Conservation (phyloP, 441 rosid species). For the Isatis lusitanica region DNA sequence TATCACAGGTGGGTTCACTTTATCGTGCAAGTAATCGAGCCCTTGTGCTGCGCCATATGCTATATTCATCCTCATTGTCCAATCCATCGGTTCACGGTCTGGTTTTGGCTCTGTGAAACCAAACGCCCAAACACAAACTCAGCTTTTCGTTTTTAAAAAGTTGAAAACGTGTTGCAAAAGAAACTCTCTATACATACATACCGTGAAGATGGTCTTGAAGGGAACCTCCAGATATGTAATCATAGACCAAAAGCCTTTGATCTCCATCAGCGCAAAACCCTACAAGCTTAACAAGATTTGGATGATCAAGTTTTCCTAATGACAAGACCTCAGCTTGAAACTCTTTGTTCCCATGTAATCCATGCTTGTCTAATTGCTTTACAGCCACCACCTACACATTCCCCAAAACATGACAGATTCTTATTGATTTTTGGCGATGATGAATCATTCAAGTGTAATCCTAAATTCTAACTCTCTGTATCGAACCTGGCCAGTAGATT, state of each 20-base stretch:
- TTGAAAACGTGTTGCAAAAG: background rate
- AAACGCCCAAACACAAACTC: background rate
- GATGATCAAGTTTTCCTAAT: constrained; percentile 62
- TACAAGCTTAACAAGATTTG: constrained; percentile 63
- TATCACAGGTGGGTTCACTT: constrained; percentile 64
- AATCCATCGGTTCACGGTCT: constrained; percentile 49
- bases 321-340: constrained; percentile 60
- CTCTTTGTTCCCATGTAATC: constrained; percentile 60
- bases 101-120: constrained; percentile 38
- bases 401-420: background rate
- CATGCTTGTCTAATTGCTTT: constrained; percentile 86
- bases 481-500: constrained; percentile 58
- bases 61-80: constrained; percentile 71
- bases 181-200: constrained; percentile 22
- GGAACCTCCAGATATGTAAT: constrained; percentile 63
- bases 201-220: constrained; percentile 68
- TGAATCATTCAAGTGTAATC: background rate
- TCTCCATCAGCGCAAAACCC: constrained; percentile 97
- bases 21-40: constrained; percentile 71
- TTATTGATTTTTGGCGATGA: background rate
- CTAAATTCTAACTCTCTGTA: background rate
- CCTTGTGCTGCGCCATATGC: constrained; percentile 83
- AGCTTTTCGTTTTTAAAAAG: background rate
- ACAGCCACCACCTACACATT: constrained; percentile 73
- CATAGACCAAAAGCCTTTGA: constrained; percentile 87